These are phyloP conservation scores for Mucor indicus DNA, from an alignment of 371 early-diverging fungal species.

Conservation along the genomic window DNA sequence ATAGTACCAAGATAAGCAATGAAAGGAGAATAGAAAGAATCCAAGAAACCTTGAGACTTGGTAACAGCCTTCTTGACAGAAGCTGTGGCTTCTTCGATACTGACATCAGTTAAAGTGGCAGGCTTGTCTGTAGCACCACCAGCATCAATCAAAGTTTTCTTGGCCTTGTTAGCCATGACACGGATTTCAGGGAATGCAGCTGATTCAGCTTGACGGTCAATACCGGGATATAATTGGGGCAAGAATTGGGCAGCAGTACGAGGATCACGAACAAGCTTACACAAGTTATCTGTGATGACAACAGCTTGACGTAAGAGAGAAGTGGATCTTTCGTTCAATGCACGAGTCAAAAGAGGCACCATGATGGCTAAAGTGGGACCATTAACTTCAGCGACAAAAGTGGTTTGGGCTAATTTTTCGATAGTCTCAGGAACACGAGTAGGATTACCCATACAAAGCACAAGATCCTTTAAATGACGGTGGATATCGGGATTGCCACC, in stretches of 20 bases:
- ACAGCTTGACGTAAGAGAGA: constrained; percentile 56
- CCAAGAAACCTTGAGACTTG: constrained; percentile 54
- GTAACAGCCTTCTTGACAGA: constrained; percentile 41
- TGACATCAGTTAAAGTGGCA: constrained; percentile 27
- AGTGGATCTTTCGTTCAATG: constrained; percentile 58
- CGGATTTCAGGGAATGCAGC: constrained; percentile 65
- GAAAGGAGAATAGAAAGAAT: constrained; percentile 48
- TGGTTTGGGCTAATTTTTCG: constrained; percentile 72
- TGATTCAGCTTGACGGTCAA: constrained; percentile 57
- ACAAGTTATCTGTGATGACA: constrained; percentile 61
- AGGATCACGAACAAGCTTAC: constrained; percentile 62
- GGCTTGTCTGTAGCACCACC: constrained; percentile 48
- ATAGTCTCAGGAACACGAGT: constrained; percentile 63
- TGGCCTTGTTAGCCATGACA: constrained; percentile 56
- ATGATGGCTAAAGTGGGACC: constrained; percentile 79
- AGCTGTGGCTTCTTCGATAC: constrained; percentile 40
- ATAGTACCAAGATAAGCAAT: constrained; percentile 47
- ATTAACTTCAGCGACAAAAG: constrained; percentile 79
- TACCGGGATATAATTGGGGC: constrained; percentile 67
- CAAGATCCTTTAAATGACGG: constrained; percentile 63
- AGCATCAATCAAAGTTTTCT: constrained; percentile 54
- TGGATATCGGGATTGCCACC: constrained; percentile 79
- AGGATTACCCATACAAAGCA: constrained; percentile 75
- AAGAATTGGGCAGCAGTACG: constrained; percentile 62
- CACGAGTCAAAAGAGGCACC: constrained; percentile 66